These are phyloP conservation scores for Stemphylium beticola DNA, from an alignment of 2,329 filamentous ascomycete species.

Conservation along the genomic window DNA sequence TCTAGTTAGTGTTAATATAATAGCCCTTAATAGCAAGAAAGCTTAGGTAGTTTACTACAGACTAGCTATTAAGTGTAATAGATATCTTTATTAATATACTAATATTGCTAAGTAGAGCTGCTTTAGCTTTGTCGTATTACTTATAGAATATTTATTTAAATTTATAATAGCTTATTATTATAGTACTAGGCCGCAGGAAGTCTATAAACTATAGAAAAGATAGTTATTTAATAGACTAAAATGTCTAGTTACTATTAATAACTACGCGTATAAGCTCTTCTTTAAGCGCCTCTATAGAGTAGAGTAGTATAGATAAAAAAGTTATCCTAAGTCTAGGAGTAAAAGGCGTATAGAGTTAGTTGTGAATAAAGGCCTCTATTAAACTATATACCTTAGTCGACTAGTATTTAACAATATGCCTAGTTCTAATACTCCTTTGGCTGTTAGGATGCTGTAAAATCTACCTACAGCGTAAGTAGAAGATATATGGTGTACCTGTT, in stretches of 20 bases:
- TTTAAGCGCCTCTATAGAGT: conserved; percentile 1
- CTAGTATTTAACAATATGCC: background rate
- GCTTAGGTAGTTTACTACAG: conserved; percentile 8
- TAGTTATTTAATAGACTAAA: background rate
- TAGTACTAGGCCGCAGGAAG: conserved; percentile 2
- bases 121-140: conserved; percentile 1
- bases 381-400: background rate
- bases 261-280: conserved; percentile 10
- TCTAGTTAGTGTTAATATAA: conserved; percentile 9
- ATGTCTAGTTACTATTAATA: conserved; percentile 12
- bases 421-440: background rate
- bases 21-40: conserved; percentile 11
- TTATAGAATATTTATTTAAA: conserved; percentile 1
- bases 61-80: conserved; percentile 6
- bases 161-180: conserved; percentile 13
- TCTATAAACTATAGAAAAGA: conserved; percentile 9
- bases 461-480: background rate
- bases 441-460: background rate
- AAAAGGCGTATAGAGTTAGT: background rate
- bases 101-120: background rate
- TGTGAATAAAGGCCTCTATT: background rate
- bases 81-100: background rate
- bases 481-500: conserved; percentile 1
- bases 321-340: background rate
- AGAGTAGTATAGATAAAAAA: background rate